Conservation (phyloP, 73 alveolate genomes). For the Durusdinium trenchii region DNA sequence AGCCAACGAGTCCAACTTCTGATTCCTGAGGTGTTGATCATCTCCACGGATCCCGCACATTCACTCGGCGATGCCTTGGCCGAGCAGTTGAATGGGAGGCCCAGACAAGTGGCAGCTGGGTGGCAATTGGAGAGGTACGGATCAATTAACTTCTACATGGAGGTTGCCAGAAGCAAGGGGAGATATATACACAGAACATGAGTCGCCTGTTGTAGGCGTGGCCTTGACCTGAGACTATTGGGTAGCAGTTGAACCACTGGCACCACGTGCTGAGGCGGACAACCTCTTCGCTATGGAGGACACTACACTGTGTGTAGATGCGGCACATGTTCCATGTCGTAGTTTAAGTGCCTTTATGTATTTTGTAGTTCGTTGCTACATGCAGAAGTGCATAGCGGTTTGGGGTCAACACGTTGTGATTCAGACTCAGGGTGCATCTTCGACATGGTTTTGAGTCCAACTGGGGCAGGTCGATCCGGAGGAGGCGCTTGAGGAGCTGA, state of each 20-base stretch:
- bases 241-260: not conserved
- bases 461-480: constrained; percentile 58
- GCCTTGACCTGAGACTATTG: not conserved
- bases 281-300: constrained; percentile 90
- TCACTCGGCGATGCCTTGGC: constrained; percentile 97
- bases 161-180: not conserved
- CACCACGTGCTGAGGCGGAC: constrained; percentile 26
- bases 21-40: constrained; percentile 97
- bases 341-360: too few species aligned
- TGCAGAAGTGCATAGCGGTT: too few species aligned
- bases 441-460: not conserved
- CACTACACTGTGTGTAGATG: too few species aligned
- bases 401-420: not conserved
- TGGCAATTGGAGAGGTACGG: not conserved
- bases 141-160: not conserved
- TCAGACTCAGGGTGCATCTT: not conserved
- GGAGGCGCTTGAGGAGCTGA: constrained; percentile 55
- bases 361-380: too few species aligned
- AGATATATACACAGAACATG: not conserved
- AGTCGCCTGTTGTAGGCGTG: too few species aligned
- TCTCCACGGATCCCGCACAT: constrained; percentile 98
- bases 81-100: constrained; percentile 96
- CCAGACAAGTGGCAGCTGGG: constrained; percentile 76
- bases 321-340: too few species aligned
- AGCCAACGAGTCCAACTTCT: too few species aligned